phyloP scores from a whole-genome alignment of 352 stramenopile species.

The Globisporangium alternatum region DNA sequence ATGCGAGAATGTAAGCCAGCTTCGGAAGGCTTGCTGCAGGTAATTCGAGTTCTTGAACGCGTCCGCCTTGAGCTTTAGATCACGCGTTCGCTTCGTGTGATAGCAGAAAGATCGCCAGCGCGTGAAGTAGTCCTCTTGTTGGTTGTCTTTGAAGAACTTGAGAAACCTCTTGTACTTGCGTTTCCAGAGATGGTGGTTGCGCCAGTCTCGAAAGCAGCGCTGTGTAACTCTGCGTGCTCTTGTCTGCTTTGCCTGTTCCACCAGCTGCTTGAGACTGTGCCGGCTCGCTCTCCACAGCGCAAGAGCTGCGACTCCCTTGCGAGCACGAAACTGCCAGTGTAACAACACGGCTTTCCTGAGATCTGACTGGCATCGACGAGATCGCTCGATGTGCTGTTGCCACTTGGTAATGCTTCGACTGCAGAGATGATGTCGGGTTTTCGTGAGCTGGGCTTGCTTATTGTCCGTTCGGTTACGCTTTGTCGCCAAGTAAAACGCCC shows the following conservation, averaged over 20 bases:
- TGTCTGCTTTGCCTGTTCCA: constrained; percentile 1
- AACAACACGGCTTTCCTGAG: background rate
- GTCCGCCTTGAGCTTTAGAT: constrained; percentile 22
- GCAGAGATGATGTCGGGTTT: background rate
- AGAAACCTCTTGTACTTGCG: constrained; percentile 24
- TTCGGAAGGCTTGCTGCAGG: background rate
- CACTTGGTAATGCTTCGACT: constrained; percentile 7
- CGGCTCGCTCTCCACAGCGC: constrained; percentile 19
- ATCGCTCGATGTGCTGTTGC: background rate
- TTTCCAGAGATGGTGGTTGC: constrained; percentile 24
- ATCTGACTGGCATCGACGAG: background rate
- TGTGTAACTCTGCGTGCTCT: background rate
- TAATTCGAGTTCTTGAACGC: constrained; percentile 15
- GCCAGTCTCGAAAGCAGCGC: constrained; percentile 24
- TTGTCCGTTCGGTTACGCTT: background rate
- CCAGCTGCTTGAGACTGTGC: background rate
- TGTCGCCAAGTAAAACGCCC: background rate
- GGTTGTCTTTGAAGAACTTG: constrained; percentile 23
- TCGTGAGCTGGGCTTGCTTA: background rate
- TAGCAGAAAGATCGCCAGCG: constrained; percentile 31
- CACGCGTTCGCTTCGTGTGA: constrained; percentile 2
- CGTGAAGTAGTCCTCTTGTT: constrained; percentile 25
- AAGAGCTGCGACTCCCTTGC: constrained; percentile 8
- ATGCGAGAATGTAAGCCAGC: constrained; percentile 6
- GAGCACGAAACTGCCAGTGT: background rate